A percentile compares a stretch with the other conserved stretches of the same genome.
Evolutionary conservation across 2,329 filamentous ascomycete species (phyloP).

Genomic region (Fusarium albosuccineum): DNA sequence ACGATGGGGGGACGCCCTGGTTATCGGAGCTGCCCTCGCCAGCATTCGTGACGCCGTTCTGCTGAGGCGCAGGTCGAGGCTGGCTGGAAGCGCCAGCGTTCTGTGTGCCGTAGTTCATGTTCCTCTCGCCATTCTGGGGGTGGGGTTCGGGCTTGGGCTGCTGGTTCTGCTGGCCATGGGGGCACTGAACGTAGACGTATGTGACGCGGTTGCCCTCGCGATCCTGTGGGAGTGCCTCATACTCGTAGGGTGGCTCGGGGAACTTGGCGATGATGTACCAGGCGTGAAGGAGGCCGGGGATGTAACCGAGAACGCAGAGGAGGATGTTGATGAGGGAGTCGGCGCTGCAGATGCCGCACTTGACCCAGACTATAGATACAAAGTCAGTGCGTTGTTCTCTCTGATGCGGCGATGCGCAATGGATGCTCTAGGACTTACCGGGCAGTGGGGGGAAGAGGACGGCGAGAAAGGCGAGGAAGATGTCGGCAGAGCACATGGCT

Average conservation of each 20-base stretch:
- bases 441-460: constrained; percentile 75
- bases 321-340: constrained; percentile 97
- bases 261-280: constrained; percentile 98
- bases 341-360: constrained; percentile 90
- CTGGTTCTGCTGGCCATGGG: constrained; percentile 47
- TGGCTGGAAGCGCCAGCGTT: constrained; percentile 42
- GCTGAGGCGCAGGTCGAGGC: constrained; percentile 45
- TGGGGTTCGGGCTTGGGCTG: constrained; percentile 47
- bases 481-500: constrained; percentile 70
- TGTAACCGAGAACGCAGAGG: constrained; percentile 81
- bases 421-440: constrained; percentile 60
- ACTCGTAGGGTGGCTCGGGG: constrained; percentile 80
- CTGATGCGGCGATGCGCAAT: constrained; percentile 8
- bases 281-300: constrained; percentile 91
- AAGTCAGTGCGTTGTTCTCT: constrained; percentile 21
- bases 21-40: constrained; percentile 58
- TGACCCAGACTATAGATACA: constrained; percentile 84
- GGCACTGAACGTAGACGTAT: constrained; percentile 80
- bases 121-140: constrained; percentile 48
- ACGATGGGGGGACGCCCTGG: constrained; percentile 79
- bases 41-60: constrained; percentile 51
- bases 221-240: constrained; percentile 74
- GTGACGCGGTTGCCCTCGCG: constrained; percentile 72
- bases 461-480: constrained; percentile 74
- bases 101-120: constrained; percentile 63